A percentile compares a stretch with the other conserved stretches of the same genome.
These are phyloP conservation scores for Ascochyta pisi DNA, from an alignment of 2,329 filamentous ascomycete genomes.

Conservation along the genomic window DNA sequence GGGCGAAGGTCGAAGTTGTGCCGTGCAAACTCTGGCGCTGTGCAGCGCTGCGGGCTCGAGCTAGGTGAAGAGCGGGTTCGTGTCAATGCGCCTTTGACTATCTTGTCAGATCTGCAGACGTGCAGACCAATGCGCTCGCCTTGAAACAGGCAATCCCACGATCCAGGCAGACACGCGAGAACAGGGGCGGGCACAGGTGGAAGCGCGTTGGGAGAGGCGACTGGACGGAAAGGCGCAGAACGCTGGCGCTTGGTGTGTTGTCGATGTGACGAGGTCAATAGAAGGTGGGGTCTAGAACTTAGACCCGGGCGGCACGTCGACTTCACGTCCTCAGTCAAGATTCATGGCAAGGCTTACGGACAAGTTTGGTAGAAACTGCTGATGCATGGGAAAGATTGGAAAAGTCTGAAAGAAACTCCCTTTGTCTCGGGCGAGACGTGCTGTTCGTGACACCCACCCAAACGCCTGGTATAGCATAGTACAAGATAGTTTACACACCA, in stretches of 20 bases:
- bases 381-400: background rate
- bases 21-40: constrained; percentile 13
- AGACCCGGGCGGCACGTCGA: constrained; percentile 2
- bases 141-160: constrained; percentile 25
- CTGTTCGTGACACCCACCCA: constrained; percentile 11
- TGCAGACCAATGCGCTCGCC: constrained; percentile 32
- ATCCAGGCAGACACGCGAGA: constrained; percentile 29
- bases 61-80: constrained; percentile 28
- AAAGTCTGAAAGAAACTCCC: constrained; percentile 1
- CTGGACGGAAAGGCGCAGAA: constrained; percentile 28
- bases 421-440: constrained; percentile 7
- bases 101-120: constrained; percentile 26
- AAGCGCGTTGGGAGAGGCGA: constrained; percentile 30
- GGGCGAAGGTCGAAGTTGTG: constrained; percentile 4
- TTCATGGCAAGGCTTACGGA: background rate
- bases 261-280: constrained; percentile 32
- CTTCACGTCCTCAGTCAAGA: constrained; percentile 6
- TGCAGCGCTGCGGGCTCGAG: constrained; percentile 19
- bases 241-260: constrained; percentile 34
- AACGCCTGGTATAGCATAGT: constrained; percentile 14
- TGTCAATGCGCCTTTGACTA: constrained; percentile 43
- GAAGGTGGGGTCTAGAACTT: constrained; percentile 30
- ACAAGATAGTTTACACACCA: constrained; percentile 10
- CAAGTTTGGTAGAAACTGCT: background rate
- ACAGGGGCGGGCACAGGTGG: constrained; percentile 7